Evolutionary conservation across 192 early-diverging fungal species (phyloP), one percentile per base, ranked within the genome.

Genomic region (Chytriomyces sp.): DNA sequence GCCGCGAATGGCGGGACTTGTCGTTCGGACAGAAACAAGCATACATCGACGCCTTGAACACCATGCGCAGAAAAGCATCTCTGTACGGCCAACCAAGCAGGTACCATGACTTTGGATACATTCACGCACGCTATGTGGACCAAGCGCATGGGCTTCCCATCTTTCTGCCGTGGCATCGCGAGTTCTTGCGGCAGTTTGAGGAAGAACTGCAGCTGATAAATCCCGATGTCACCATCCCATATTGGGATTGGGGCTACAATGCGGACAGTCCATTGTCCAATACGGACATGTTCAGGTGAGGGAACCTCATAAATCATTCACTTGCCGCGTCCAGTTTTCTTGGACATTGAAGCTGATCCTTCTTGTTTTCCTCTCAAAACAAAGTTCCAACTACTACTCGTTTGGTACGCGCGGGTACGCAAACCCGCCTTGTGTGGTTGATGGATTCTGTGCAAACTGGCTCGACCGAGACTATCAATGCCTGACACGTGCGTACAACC

Each of bases 211-310:
- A 35, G 35, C 0, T 35, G 35, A 35, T 35, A 35, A 35, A 35
- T 35, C 72, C 82, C 2, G 67, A 61, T 71, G 80, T 89, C 73
- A 77, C 81, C 24, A 45, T 90, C 7, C 86, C 89, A 1, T 90
- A 80, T 79, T 88, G 86, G 85, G 89, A 35, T 35, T 35, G 35
- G 35, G 35, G 35, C 35, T 35, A 35, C 35, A 35, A 35, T 35
- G 35, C 35, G 35, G 35, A 35, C 35, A 1, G 5, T 1, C 35
- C 35, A 35, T 4, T 35, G 35, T 35, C 35, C 35, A 35, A 35
- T 35, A 35, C 35, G 35, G 35, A 35, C 35, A 1, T 35, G 35
- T 35, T 35, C 5, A 35, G 35, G 35, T 35, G 35, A 35, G 35
- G 35, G 35, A 3, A 3, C 35, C 35, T 35, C 35, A 35, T 4